Evolutionary conservation across 352 stramenopile species (phyloP).

Genomic region (Globisporangium barbulae): DNA sequence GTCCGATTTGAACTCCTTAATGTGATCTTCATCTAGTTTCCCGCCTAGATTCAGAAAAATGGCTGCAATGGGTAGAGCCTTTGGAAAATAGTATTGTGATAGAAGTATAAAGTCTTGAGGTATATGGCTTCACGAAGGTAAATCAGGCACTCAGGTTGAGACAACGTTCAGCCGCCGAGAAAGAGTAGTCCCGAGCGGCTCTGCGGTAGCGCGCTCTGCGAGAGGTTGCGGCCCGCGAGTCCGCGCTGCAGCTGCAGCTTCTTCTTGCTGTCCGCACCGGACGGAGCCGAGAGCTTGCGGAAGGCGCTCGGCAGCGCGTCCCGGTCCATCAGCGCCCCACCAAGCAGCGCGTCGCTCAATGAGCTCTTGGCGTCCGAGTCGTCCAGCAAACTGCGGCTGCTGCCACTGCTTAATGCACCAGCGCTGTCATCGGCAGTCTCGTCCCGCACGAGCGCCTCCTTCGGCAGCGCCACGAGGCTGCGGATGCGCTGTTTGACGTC

Average conservation of each 20-base stretch:
- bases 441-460: conserved; percentile 49
- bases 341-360: neutral
- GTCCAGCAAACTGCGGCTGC: neutral
- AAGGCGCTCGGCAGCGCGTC: neutral
- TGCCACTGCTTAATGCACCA: neutral
- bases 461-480: conserved; percentile 33
- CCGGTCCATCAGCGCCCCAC: neutral
- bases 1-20: no score
- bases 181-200: conserved; percentile 7
- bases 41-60: no score
- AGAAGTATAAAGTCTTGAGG: no score
- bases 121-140: no score
- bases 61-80: no score
- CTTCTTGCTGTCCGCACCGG: conserved; percentile 15
- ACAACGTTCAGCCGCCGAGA: neutral
- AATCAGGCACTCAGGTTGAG: no score
- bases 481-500: conserved; percentile 53
- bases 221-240: conserved; percentile 29
- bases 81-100: no score
- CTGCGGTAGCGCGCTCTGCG: conserved; percentile 3
- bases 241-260: conserved; percentile 38
- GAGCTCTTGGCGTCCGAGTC: neutral
- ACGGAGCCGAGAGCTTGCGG: neutral
- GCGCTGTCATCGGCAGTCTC: conserved; percentile 18
- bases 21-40: no score